Conservation (phyloP, 2,329 filamentous ascomycete species). For the Pseudopyrenochaeta lycopersici region DNA sequence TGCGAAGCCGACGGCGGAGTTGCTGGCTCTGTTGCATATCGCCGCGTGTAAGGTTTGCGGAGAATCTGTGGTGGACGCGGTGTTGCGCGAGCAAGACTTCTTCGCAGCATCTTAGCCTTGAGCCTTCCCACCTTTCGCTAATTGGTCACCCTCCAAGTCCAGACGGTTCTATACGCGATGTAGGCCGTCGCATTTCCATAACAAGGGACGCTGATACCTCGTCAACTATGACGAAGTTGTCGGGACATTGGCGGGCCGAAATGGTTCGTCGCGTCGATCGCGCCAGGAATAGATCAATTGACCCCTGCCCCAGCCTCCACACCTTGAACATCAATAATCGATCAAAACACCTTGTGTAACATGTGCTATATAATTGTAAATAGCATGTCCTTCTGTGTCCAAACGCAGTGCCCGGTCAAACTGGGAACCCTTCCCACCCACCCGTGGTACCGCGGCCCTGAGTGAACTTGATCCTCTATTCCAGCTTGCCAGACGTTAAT, state of each 20-base stretch:
- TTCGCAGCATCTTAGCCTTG: constrained; percentile 18
- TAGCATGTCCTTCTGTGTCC: neutral
- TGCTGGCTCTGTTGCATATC: constrained; percentile 25
- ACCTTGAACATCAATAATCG: constrained; percentile 20
- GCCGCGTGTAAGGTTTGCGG: constrained; percentile 18
- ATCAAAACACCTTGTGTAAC: constrained; percentile 4
- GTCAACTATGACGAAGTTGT: constrained; percentile 12
- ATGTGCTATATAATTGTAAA: neutral
- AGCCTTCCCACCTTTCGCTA: constrained; percentile 5
- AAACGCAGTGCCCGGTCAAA: neutral
- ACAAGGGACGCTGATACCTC: neutral
- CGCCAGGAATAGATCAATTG: constrained; percentile 4
- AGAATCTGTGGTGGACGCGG: constrained; percentile 1
- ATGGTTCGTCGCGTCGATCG: constrained; percentile 2
- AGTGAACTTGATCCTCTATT: neutral
- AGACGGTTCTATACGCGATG: neutral
- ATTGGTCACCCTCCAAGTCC: constrained; percentile 4
- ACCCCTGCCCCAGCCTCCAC: constrained; percentile 9
- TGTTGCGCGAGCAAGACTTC: constrained; percentile 5
- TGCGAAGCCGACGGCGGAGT: constrained; percentile 29
- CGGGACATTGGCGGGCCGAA: constrained; percentile 13
- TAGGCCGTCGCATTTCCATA: constrained; percentile 5
- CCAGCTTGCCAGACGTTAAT: neutral
- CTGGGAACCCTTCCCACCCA: too few relatives aligned
- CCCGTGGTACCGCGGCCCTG: too few relatives aligned